Percentiles rank a stretch among this genome's conserved stretches.
Conservation (phyloP, 164 flowering plant genomes). For the Tinospora cordifolia region DNA sequence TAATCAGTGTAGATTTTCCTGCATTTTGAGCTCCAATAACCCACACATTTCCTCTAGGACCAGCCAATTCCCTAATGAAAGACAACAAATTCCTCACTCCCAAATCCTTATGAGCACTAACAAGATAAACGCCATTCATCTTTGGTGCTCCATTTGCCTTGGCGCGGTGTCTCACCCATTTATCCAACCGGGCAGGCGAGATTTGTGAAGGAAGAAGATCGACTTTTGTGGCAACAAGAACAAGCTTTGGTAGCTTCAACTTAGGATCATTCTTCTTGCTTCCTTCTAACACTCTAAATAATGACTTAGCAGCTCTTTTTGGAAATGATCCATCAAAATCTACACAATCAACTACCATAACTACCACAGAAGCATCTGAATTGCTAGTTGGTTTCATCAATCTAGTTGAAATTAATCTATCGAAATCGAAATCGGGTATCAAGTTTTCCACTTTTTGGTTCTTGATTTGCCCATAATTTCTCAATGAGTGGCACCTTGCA, state of each 20-base stretch:
- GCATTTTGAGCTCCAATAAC: constrained; percentile 96
- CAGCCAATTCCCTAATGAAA: constrained; percentile 73
- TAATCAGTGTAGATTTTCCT: constrained; percentile 86
- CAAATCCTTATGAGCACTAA: constrained; percentile 79
- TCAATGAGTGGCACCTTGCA: constrained; percentile 87
- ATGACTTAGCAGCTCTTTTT: constrained; percentile 66
- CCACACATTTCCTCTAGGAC: constrained; percentile 97
- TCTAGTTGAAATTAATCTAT: constrained; percentile 66
- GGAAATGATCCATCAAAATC: constrained; percentile 99
- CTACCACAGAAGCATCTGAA: constrained; percentile 62
- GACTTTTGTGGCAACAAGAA: constrained; percentile 87
- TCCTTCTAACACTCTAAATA: constrained; percentile 65
- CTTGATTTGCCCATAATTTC: constrained; percentile 94
- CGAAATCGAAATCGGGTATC: constrained; percentile 95
- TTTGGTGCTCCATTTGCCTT: constrained; percentile 81
- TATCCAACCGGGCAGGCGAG: constrained; percentile 81
- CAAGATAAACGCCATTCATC: constrained; percentile 76
- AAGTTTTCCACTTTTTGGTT: constrained; percentile 70
- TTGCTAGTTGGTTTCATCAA: constrained; percentile 60
- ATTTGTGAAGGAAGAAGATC: constrained; percentile 88
- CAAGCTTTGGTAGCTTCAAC: constrained; percentile 62
- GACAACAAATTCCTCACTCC: constrained; percentile 78
- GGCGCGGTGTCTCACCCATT: constrained; percentile 90
- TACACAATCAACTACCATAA: constrained; percentile 94
- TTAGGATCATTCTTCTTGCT: constrained; percentile 30